Conservation (phyloP, 805 yeast genomes). For the Scheffersomyces ergatensis region DNA sequence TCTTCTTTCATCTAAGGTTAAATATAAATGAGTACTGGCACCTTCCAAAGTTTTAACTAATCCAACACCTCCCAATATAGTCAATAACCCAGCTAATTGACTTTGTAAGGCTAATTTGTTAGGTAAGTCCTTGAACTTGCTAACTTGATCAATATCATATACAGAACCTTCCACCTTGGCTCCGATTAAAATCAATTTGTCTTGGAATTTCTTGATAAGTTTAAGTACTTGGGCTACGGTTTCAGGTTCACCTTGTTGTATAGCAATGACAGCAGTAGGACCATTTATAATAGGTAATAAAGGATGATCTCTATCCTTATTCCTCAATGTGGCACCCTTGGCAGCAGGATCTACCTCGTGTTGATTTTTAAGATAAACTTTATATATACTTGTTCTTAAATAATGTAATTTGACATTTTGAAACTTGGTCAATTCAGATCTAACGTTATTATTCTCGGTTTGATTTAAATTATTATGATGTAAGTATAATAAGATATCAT, state of each 20-base stretch:
- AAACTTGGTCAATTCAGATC: slow-evolving; percentile 58
- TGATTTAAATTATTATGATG: slow-evolving; percentile 84
- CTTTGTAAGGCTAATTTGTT: slow-evolving; percentile 68
- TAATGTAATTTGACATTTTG: slow-evolving; percentile 66
- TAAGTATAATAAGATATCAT: slow-evolving; percentile 69
- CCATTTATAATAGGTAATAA: slow-evolving; percentile 70
- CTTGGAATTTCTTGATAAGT: slow-evolving; percentile 60
- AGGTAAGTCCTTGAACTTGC: slow-evolving; percentile 71
- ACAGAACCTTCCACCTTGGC: slow-evolving; percentile 71
- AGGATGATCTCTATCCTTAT: slow-evolving; percentile 57
- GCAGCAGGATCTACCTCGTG: slow-evolving; percentile 73
- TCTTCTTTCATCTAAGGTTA: slow-evolving; percentile 62
- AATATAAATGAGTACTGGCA: slow-evolving; percentile 63
- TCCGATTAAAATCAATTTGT: slow-evolving; percentile 77
- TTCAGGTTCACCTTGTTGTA: slow-evolving; percentile 69
- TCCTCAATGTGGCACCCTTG: slow-evolving; percentile 44
- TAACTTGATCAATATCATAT: slow-evolving; percentile 50
- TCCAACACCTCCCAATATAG: slow-evolving; percentile 87
- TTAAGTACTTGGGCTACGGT: slow-evolving; percentile 61
- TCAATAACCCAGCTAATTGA: slow-evolving; percentile 78
- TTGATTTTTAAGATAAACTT: slow-evolving; percentile 72
- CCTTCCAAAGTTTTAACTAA: slow-evolving; percentile 77
- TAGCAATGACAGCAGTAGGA: slow-evolving; percentile 78
- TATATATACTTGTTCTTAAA: slow-evolving; percentile 66
- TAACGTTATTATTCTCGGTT: slow-evolving; percentile 60